Conservation (phyloP, 1,284 basidiomycete genomes). For the Malassezia globosa region DNA sequence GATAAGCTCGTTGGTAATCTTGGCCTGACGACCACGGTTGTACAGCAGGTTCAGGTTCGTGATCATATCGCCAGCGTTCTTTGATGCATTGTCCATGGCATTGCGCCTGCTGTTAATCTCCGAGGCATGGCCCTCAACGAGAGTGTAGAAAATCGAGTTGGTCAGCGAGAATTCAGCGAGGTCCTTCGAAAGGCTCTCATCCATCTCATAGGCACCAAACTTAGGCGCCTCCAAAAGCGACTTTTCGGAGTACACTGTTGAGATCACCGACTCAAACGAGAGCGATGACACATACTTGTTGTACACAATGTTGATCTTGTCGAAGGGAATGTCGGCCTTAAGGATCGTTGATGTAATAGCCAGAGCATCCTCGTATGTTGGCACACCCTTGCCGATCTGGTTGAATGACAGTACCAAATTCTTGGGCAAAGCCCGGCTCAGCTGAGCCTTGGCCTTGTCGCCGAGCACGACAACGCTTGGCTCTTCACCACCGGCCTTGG, state of each 20-base stretch:
- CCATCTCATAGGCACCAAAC: constrained; percentile 45
- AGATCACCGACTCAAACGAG: constrained; percentile 69
- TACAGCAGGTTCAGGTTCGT: constrained; percentile 49
- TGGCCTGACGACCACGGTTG: constrained; percentile 97
- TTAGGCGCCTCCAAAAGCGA: constrained; percentile 53
- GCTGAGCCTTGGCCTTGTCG: constrained; percentile 94
- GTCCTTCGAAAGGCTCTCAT: constrained; percentile 72
- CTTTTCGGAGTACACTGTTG: constrained; percentile 55
- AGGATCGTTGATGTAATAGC: constrained; percentile 86
- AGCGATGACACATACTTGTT: constrained; percentile 92
- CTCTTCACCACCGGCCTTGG: constrained; percentile 51
- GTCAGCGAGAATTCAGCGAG: constrained; percentile 90
- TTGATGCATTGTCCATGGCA: constrained; percentile 99
- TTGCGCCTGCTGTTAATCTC: constrained; percentile 73
- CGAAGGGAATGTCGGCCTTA: constrained; percentile 73
- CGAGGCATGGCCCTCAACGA: constrained; percentile 90
- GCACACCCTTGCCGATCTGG: constrained; percentile 92
- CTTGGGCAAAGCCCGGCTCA: constrained; percentile 58
- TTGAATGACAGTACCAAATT: constrained; percentile 83
- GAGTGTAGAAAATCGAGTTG: constrained; percentile 87
- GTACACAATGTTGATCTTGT: constrained; percentile 74
- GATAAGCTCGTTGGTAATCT: constrained; percentile 89
- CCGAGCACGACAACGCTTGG: constrained; percentile 58
- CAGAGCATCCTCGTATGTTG: constrained; percentile 89
- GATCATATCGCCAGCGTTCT: constrained; percentile 63